A percentile compares a stretch with the other conserved stretches of the same genome.
Conservation (phyloP, 2,329 filamentous ascomycete species). For the Lasiodiplodia sp. region DNA sequence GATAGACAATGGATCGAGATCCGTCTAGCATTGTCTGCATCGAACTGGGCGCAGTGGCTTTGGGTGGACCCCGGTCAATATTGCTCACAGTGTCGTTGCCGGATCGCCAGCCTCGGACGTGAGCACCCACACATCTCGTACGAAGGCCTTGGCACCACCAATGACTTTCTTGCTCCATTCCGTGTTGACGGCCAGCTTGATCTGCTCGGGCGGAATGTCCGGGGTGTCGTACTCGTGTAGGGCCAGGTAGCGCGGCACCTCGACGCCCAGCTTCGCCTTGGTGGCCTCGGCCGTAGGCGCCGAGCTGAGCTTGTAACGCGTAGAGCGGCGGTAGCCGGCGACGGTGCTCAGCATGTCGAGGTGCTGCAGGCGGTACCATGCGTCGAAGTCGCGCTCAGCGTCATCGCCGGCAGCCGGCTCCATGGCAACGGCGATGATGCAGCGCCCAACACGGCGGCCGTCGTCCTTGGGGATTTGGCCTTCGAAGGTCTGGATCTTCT, state of each 20-base stretch:
- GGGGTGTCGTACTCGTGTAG: constrained; percentile 39
- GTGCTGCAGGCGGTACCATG: constrained; percentile 36
- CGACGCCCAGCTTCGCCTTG: constrained; percentile 18
- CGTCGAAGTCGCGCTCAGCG: constrained; percentile 34
- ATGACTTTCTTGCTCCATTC: constrained; percentile 39
- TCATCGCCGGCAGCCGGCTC: constrained; percentile 13
- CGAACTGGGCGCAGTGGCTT: too few species aligned
- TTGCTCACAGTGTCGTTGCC: not conserved
- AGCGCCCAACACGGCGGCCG: not conserved
- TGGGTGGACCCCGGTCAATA: too few species aligned
- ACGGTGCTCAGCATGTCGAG: constrained; percentile 34
- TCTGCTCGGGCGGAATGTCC: constrained; percentile 34
- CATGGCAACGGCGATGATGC: constrained; percentile 18
- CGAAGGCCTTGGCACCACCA: constrained; percentile 28
- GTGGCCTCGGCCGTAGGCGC: not conserved
- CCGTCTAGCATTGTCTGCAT: not conserved
- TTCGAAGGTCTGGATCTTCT: constrained; percentile 25
- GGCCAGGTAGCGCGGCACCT: constrained; percentile 34
- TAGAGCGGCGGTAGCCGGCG: constrained; percentile 32
- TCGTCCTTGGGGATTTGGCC: constrained; percentile 15
- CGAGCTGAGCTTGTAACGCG: constrained; percentile 25
- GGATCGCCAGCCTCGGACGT: not conserved
- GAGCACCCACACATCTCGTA: constrained; percentile 16
- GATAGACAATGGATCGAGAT: not conserved
- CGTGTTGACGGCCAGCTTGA: constrained; percentile 33